phyloP scores from a whole-genome alignment of 129 eudicot genomes.

The Calendula officinalis region DNA sequence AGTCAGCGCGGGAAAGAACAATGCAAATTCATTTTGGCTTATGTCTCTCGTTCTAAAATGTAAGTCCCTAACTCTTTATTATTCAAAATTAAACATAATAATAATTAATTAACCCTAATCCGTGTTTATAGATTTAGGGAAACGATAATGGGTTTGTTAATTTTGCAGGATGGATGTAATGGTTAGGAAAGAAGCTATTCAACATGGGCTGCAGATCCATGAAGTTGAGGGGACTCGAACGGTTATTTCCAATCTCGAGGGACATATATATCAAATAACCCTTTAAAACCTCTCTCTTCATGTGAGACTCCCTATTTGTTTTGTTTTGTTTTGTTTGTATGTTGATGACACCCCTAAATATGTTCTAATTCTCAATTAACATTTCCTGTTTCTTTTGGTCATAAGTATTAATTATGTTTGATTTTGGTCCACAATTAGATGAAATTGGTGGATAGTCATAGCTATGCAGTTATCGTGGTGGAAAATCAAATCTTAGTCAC shows the following conservation, averaged over 20 bases:
- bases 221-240: slow-evolving; percentile 75
- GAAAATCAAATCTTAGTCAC: too few relatives aligned
- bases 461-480: too few relatives aligned
- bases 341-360: too few relatives aligned
- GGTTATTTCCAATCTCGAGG: slow-evolving; percentile 55
- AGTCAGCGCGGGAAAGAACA: slow-evolving; percentile 30
- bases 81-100: background rate
- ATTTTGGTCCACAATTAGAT: too few relatives aligned
- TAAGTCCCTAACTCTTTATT: slow-evolving; percentile 29
- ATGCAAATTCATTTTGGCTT: slow-evolving; percentile 80
- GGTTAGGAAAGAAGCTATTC: slow-evolving; percentile 65
- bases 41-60: slow-evolving; percentile 87
- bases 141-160: background rate
- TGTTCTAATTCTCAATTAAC: too few relatives aligned
- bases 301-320: background rate
- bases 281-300: slow-evolving; percentile 16
- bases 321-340: background rate
- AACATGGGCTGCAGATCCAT: slow-evolving; percentile 56
- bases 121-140: background rate
- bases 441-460: too few relatives aligned
- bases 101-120: background rate
- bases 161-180: slow-evolving; percentile 73
- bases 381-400: too few relatives aligned
- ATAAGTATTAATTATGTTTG: too few relatives aligned
- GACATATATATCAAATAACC: slow-evolving; percentile 72